These are phyloP conservation scores for Pseudogymnoascus verrucosus DNA, from an alignment of 2,329 filamentous ascomycete genomes.

Conservation along the genomic window DNA sequence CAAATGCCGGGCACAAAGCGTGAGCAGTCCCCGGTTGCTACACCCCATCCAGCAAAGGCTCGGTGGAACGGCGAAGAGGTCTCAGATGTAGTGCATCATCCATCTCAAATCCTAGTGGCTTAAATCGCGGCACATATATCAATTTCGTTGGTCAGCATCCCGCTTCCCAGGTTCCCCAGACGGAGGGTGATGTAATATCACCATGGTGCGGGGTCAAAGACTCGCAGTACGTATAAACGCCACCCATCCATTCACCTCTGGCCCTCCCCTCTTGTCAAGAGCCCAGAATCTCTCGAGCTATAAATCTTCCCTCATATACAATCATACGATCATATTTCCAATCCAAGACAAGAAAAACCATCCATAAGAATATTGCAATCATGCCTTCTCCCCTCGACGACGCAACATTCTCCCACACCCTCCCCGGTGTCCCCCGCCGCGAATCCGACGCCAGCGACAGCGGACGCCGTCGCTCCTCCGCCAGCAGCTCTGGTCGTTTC, in stretches of 20 bases:
- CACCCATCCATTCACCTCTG: not conserved
- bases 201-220: constrained; percentile 2
- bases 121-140: not conserved
- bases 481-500: not conserved
- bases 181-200: not conserved
- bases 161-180: constrained; percentile 2
- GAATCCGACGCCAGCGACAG: not conserved
- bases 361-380: not conserved
- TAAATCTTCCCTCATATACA: not conserved
- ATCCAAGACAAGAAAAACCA: not conserved
- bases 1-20: not conserved
- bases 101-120: not conserved
- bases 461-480: not conserved
- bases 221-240: constrained; percentile 7
- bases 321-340: too few species aligned
- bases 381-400: constrained; percentile 7
- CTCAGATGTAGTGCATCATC: constrained; percentile 4
- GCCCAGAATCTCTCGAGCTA: not conserved
- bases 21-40: not conserved
- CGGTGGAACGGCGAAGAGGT: not conserved
- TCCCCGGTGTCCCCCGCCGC: not conserved
- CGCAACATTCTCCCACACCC: not conserved
- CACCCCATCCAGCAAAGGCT: not conserved
- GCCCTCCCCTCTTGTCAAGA: not conserved
- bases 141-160: not conserved